Evolutionary conservation across 371 early-diverging fungal species (phyloP).

Genomic region (Mycotypha africana): DNA sequence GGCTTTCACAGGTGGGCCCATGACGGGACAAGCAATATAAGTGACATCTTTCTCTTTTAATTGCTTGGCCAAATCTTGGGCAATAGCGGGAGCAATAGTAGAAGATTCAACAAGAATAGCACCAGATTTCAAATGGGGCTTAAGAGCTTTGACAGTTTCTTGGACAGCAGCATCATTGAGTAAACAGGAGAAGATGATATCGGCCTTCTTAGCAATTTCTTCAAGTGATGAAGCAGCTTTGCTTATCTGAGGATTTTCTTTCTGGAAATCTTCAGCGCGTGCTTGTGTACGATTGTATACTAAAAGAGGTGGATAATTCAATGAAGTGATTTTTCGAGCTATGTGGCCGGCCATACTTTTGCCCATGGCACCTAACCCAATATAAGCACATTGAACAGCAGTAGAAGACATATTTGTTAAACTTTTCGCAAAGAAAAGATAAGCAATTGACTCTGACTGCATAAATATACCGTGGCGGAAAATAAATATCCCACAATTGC

Average conservation of each 20-base stretch:
- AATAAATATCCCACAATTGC: slow-evolving; percentile 8
- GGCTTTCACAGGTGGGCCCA: slow-evolving; percentile 40
- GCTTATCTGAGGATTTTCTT: slow-evolving; percentile 19
- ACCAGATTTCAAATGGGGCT: slow-evolving; percentile 18
- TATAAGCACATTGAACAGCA: slow-evolving; percentile 33
- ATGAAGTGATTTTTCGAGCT: slow-evolving; percentile 11
- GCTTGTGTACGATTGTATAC: slow-evolving; percentile 51
- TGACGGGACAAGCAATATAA: slow-evolving; percentile 33
- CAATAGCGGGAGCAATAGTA: slow-evolving; percentile 29
- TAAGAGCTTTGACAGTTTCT: slow-evolving; percentile 15
- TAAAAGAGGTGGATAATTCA: slow-evolving; percentile 23
- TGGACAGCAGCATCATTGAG: slow-evolving; percentile 44
- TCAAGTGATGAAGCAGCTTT: slow-evolving; percentile 18
- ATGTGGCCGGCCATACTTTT: slow-evolving; percentile 40
- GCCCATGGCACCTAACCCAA: slow-evolving; percentile 57
- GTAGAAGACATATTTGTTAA: no score
- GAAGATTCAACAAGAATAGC: slow-evolving; percentile 38
- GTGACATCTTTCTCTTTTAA: slow-evolving; percentile 7
- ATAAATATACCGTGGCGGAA: background rate
- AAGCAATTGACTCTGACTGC: background rate
- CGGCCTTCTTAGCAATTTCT: slow-evolving; percentile 26
- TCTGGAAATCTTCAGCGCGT: slow-evolving; percentile 25
- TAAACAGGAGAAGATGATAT: slow-evolving; percentile 47
- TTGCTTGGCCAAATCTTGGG: slow-evolving; percentile 7
- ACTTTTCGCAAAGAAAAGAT: background rate